Evolutionary conservation across 768 basidiomycete species (phyloP).

Genomic region (Antrodiella citrinella): DNA sequence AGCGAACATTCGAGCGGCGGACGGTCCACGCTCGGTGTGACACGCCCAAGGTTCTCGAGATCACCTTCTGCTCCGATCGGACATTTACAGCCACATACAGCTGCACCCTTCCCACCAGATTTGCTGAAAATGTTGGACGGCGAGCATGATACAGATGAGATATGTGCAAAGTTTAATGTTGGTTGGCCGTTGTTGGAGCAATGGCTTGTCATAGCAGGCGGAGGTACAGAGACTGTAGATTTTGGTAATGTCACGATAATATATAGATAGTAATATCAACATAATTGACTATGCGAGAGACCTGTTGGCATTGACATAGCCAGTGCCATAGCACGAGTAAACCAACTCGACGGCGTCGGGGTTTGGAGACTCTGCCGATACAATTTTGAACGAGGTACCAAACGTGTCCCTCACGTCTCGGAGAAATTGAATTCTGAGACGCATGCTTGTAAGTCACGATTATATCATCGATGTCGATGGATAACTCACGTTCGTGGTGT

Average conservation of each 20-base stretch:
- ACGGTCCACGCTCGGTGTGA: conserved; percentile 16
- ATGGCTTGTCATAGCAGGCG: conserved; percentile 58
- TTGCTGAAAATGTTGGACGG: conserved; percentile 68
- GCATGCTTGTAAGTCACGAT: conserved; percentile 9
- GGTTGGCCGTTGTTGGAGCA: conserved; percentile 77
- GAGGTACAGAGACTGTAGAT: conserved; percentile 44
- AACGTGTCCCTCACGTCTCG: conserved; percentile 77
- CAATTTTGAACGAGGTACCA: conserved; percentile 90
- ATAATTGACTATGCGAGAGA: conserved; percentile 45
- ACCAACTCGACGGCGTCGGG: conserved; percentile 51
- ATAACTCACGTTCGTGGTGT: conserved; percentile 66
- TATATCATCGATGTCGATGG: not conserved
- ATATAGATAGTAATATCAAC: conserved; percentile 39
- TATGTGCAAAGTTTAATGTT: conserved; percentile 74
- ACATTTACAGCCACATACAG: conserved; percentile 23
- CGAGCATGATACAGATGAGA: conserved; percentile 86
- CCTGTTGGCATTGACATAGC: conserved; percentile 84
- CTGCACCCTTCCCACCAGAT: conserved; percentile 43
- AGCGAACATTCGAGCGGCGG: conserved; percentile 21
- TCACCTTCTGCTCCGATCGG: conserved; percentile 50
- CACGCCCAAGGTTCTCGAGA: conserved; percentile 43
- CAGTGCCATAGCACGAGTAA: conserved; percentile 88
- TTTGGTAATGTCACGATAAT: conserved; percentile 74
- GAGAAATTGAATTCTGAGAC: conserved; percentile 78
- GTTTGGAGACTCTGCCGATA: conserved; percentile 46